phyloP scores from a whole-genome alignment of 768 basidiomycete species.

The Butyriboletus loyo region DNA sequence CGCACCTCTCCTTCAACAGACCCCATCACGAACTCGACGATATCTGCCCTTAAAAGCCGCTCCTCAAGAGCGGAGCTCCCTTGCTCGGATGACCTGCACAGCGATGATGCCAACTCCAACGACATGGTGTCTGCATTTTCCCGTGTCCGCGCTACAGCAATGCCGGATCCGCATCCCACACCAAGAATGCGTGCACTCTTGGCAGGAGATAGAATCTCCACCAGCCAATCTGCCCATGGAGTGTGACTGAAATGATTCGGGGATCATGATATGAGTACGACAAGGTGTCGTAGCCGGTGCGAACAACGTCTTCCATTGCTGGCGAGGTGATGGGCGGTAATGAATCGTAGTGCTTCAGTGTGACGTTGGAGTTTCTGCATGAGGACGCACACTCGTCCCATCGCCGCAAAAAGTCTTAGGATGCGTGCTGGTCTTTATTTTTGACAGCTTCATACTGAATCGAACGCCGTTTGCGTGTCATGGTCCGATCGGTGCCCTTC shows the following conservation, averaged over 20 bases:
- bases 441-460: neutral
- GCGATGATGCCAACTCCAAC: constrained; percentile 5
- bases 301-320: constrained; percentile 8
- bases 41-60: constrained; percentile 3
- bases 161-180: constrained; percentile 9
- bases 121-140: constrained; percentile 2
- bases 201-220: neutral
- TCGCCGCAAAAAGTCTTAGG: neutral
- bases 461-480: constrained; percentile 5
- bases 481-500: neutral
- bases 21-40: constrained; percentile 2
- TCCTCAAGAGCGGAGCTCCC: constrained; percentile 1
- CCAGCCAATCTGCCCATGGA: neutral
- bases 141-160: constrained; percentile 2
- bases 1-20: neutral
- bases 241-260: neutral
- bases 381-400: constrained; percentile 3
- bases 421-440: neutral
- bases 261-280: constrained; percentile 2
- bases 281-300: constrained; percentile 1
- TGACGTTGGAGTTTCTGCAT: neutral
- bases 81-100: constrained; percentile 8
- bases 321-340: constrained; percentile 16
- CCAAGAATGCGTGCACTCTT: constrained; percentile 2
- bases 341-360: constrained; percentile 11